These are phyloP conservation scores for Asclepias syriaca DNA, from an alignment of 257 asterid genomes.

Conservation along the genomic window DNA sequence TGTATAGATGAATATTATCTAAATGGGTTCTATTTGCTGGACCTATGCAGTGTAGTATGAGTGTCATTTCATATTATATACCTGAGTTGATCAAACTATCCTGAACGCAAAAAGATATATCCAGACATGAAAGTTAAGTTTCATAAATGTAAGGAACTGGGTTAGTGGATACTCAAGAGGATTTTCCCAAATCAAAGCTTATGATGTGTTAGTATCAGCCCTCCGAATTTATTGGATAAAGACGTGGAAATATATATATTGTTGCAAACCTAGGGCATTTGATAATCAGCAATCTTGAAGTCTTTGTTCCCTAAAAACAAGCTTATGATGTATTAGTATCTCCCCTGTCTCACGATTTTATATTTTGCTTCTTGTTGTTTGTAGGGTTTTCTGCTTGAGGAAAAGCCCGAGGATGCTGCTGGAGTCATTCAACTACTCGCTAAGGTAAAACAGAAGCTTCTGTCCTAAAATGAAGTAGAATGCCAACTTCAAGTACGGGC, in stretches of 20 bases:
- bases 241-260: not conserved
- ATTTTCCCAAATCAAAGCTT: not conserved
- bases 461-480: not conserved
- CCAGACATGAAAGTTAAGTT: not conserved
- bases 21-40: not conserved
- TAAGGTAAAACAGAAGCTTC: slow-evolving; percentile 41
- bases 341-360: not conserved
- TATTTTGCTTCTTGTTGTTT: not conserved
- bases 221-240: not conserved
- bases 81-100: not conserved
- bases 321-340: no score
- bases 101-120: not conserved
- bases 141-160: not conserved
- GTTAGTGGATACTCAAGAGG: not conserved
- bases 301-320: not conserved
- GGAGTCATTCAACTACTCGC: slow-evolving; percentile 55
- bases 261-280: not conserved
- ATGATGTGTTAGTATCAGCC: not conserved
- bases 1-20: not conserved
- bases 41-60: not conserved
- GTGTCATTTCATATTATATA: not conserved
- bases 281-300: not conserved
- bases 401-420: slow-evolving; percentile 73
- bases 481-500: not conserved
- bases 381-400: slow-evolving; percentile 79